These are phyloP conservation scores for Penicillium silybi DNA, from an alignment of 495 filamentous ascomycete species.

Conservation along the genomic window DNA sequence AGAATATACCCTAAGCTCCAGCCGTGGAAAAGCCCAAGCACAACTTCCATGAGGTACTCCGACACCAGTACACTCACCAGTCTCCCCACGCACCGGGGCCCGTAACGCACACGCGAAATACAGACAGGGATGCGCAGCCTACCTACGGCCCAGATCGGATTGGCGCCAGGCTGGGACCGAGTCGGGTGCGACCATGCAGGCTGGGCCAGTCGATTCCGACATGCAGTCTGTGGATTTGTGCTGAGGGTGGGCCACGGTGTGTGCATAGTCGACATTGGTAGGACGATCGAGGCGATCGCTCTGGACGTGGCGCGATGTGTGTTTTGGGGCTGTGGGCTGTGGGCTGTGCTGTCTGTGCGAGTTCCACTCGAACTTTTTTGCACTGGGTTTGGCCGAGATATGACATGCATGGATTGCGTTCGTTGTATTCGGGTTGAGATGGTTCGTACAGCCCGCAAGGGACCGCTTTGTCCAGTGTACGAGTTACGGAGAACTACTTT, in stretches of 20 bases:
- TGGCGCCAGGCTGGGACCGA: constrained; percentile 2
- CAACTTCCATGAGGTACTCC: constrained; percentile 10
- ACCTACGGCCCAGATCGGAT: constrained; percentile 4
- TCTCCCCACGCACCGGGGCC: neutral
- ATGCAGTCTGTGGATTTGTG: constrained; percentile 9
- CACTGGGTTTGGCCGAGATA: constrained; percentile 12
- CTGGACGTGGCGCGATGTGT: neutral
- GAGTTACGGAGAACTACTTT: too few species aligned
- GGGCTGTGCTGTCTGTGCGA: constrained; percentile 6
- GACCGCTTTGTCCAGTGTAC: neutral
- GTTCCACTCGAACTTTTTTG: constrained; percentile 2
- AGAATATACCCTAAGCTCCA: neutral
- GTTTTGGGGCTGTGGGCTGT: neutral
- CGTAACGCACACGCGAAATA: neutral
- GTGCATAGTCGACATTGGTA: neutral
- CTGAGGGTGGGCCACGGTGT: neutral
- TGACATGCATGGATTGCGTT: constrained; percentile 23
- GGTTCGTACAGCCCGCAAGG: neutral
- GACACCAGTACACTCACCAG: neutral
- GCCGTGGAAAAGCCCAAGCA: neutral
- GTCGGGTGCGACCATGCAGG: constrained; percentile 24
- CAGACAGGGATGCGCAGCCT: neutral
- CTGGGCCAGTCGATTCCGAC: constrained; percentile 21
- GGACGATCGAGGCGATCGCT: neutral
- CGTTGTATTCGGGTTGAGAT: constrained; percentile 3